Evolutionary conservation across 208 protist species (phyloP).

Genomic region (Trypanosoma melophagium): DNA sequence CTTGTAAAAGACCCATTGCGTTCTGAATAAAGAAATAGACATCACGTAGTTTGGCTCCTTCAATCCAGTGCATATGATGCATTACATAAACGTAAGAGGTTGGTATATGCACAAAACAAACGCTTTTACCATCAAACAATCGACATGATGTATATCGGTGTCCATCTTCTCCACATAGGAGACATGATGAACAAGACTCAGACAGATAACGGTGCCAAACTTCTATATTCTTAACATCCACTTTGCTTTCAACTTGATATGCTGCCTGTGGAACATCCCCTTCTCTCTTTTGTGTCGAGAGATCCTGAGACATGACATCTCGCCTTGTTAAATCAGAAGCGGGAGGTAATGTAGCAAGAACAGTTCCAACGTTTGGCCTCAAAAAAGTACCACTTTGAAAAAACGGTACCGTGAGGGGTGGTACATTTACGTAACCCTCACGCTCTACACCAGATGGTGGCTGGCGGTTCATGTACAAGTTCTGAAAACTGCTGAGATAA

Average conservation of each 20-base stretch:
- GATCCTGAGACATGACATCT: no score
- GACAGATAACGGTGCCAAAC: background rate
- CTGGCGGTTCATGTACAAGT: background rate
- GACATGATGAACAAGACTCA: slow-evolving; percentile 20
- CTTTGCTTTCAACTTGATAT: background rate
- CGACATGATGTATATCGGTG: slow-evolving; percentile 46
- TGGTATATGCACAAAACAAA: slow-evolving; percentile 37
- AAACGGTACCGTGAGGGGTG: background rate
- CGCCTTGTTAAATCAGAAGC: no score
- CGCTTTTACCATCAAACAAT: slow-evolving; percentile 29
- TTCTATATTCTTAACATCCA: background rate
- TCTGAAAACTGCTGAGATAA: slow-evolving; percentile 9
- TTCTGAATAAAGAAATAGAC: slow-evolving; percentile 37
- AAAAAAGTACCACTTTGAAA: background rate
- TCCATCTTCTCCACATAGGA: slow-evolving; percentile 36
- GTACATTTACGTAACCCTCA: background rate
- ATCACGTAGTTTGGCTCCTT: slow-evolving; percentile 30
- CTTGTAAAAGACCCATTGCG: slow-evolving; percentile 18
- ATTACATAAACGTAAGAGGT: slow-evolving; percentile 42
- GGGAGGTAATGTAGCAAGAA: background rate
- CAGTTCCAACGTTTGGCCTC: background rate
- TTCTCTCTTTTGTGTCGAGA: no score
- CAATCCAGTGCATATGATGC: slow-evolving; percentile 34
- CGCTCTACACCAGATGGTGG: background rate
- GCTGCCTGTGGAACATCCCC: no score